Percentiles rank a stretch among this genome's conserved stretches.
These are phyloP conservation scores for Glebionis coronaria DNA, from an alignment of 129 eudicot genomes.

Conservation along the genomic window DNA sequence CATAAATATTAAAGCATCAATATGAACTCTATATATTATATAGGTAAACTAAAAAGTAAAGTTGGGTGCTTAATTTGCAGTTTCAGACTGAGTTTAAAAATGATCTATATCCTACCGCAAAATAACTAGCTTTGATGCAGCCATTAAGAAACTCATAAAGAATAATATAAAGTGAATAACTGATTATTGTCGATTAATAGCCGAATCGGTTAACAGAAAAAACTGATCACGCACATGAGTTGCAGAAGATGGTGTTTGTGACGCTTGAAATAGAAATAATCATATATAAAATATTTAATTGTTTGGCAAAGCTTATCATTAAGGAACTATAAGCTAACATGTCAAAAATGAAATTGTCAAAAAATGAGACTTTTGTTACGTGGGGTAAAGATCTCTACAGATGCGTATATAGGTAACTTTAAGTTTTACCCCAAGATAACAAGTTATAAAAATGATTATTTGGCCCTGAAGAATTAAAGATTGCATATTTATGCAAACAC, in stretches of 20 bases:
- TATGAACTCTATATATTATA: background rate
- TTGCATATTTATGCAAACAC: background rate
- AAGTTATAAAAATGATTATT: background rate
- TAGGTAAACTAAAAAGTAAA: background rate
- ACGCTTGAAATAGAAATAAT: background rate
- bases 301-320: too few species aligned
- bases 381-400: too few species aligned
- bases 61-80: too few species aligned
- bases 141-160: too few species aligned
- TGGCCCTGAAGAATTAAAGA: background rate
- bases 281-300: background rate
- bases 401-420: background rate
- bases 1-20: background rate
- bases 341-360: background rate
- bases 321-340: too few species aligned
- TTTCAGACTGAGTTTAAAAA: too few species aligned
- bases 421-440: background rate
- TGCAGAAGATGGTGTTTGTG: slow-evolving; percentile 8
- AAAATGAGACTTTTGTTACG: background rate
- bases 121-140: too few species aligned
- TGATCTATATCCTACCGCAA: too few species aligned
- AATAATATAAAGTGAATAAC: too few species aligned
- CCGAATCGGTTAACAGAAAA: too few species aligned
- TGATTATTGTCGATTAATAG: too few species aligned
- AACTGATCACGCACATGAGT: background rate